These are phyloP conservation scores for Phytopythium kandeliae DNA, from an alignment of 352 stramenopile genomes.

Conservation along the genomic window DNA sequence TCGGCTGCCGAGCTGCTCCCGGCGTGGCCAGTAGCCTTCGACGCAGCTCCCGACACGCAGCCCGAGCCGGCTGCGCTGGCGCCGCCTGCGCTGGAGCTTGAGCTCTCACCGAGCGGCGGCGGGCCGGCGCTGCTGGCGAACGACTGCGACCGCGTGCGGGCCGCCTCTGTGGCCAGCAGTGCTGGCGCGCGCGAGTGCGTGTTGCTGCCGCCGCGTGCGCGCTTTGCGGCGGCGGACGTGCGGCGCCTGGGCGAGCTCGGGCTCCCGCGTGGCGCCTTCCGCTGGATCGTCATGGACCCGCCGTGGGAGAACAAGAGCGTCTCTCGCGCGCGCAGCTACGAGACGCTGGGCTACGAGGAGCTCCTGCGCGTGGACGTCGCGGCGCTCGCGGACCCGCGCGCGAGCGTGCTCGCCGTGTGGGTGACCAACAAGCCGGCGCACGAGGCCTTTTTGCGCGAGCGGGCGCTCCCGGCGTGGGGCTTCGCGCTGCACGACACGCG, in stretches of 20 bases:
- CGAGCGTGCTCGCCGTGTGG: slow-evolving; percentile 64
- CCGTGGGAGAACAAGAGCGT: slow-evolving; percentile 82
- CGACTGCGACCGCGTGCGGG: slow-evolving; percentile 9
- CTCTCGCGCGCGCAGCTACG: slow-evolving; percentile 40
- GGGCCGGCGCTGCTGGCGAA: slow-evolving; percentile 12
- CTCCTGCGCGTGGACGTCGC: slow-evolving; percentile 38
- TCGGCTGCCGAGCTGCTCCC: slow-evolving; percentile 9
- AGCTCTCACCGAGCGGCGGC: slow-evolving; percentile 7
- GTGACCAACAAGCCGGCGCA: slow-evolving; percentile 68
- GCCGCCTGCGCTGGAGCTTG: neutral
- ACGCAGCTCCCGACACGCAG: too few species aligned
- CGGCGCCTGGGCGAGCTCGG: slow-evolving; percentile 7
- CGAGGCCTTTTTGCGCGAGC: slow-evolving; percentile 46
- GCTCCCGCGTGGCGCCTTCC: slow-evolving; percentile 13
- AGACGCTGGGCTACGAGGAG: slow-evolving; percentile 53
- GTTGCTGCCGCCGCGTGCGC: slow-evolving; percentile 17
- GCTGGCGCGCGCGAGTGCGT: slow-evolving; percentile 6
- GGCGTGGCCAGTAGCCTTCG: slow-evolving; percentile 1
- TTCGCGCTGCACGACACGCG: slow-evolving; percentile 56
- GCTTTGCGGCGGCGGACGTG: slow-evolving; percentile 23
- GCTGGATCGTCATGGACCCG: slow-evolving; percentile 61
- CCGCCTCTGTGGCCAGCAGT: slow-evolving; percentile 6
- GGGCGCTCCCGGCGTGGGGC: slow-evolving; percentile 49
- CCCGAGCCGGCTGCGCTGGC: neutral
- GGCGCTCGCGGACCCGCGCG: slow-evolving; percentile 20